Evolutionary conservation across 257 asterid genomes (phyloP).

Genomic region (Fraxinus excelsior): DNA sequence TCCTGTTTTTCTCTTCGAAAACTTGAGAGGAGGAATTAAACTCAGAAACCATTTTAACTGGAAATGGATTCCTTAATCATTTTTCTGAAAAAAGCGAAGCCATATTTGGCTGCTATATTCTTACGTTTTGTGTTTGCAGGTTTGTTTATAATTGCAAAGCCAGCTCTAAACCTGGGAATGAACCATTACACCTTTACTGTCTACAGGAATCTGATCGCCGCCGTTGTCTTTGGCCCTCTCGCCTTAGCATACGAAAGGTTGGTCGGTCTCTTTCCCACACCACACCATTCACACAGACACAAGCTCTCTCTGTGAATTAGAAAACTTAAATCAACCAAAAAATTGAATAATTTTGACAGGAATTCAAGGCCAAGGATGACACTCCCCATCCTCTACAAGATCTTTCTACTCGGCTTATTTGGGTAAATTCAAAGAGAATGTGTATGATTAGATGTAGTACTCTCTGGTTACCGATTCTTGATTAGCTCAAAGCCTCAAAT

Average conservation of each 20-base stretch:
- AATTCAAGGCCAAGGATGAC: constrained; percentile 73
- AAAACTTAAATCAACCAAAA: neutral
- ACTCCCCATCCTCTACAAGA: constrained; percentile 38
- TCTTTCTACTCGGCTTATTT: constrained; percentile 52
- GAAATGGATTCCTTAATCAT: too few species aligned
- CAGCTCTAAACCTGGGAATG: constrained; percentile 62
- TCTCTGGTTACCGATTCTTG: neutral
- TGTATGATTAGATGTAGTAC: too few species aligned
- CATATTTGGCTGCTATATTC: constrained; percentile 50
- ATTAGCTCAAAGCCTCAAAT: too few species aligned
- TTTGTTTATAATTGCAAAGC: constrained; percentile 49
- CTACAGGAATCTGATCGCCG: constrained; percentile 59
- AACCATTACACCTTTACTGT: constrained; percentile 57
- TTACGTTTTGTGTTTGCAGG: constrained; percentile 56
- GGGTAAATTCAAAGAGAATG: constrained; percentile 37
- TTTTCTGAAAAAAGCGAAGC: constrained; percentile 33
- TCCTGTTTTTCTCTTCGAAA: too few species aligned
- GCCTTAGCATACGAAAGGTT: constrained; percentile 60
- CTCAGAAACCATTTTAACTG: too few species aligned
- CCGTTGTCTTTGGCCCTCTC: constrained; percentile 47
- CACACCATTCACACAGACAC: too few species aligned
- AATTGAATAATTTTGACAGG: constrained; percentile 37
- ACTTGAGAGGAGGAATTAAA: too few species aligned
- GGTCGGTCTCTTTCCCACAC: too few species aligned
- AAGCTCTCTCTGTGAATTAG: too few species aligned